phyloP scores from a whole-genome alignment of 169 alveolate species.

The Babesia bigemina region DNA sequence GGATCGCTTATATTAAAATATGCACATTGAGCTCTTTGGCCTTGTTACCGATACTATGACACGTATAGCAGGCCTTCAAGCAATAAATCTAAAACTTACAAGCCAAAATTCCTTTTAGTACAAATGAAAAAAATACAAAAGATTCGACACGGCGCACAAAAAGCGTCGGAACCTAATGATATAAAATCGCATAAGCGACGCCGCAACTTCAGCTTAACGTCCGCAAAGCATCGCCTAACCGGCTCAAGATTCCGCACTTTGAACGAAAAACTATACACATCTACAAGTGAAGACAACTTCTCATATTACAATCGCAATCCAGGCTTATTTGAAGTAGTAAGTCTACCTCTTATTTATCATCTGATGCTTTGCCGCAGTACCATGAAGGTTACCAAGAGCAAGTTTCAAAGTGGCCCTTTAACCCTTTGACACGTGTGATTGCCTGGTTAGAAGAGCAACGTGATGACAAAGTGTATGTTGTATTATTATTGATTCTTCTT shows the following conservation, averaged over 20 bases:
- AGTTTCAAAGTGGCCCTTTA: constrained; percentile 72
- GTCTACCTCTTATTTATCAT: not conserved
- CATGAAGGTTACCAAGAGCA: constrained; percentile 75
- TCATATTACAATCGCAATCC: constrained; percentile 16
- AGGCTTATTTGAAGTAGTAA: constrained; percentile 21
- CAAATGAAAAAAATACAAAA: not conserved
- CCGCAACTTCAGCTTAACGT: not conserved
- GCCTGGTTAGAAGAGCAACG: constrained; percentile 37
- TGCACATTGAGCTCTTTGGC: too few relatives aligned
- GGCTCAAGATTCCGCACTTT: constrained; percentile 64
- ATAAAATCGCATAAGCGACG: not conserved
- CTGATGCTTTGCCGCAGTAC: constrained; percentile 35
- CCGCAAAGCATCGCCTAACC: constrained; percentile 34
- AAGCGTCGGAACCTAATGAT: not conserved
- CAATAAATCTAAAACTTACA: too few relatives aligned
- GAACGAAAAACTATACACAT: constrained; percentile 53
- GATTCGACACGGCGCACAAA: not conserved
- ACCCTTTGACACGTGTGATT: constrained; percentile 67
- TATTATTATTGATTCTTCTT: constrained; percentile 2
- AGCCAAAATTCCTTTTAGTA: too few relatives aligned
- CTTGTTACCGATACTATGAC: too few relatives aligned
- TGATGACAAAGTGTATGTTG: constrained; percentile 5
- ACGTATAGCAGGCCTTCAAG: too few relatives aligned
- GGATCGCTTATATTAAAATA: too few relatives aligned
- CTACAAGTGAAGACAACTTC: constrained; percentile 23